These are phyloP conservation scores for Salix koriyanagi DNA, from an alignment of 345 rosid genomes.

Conservation along the genomic window DNA sequence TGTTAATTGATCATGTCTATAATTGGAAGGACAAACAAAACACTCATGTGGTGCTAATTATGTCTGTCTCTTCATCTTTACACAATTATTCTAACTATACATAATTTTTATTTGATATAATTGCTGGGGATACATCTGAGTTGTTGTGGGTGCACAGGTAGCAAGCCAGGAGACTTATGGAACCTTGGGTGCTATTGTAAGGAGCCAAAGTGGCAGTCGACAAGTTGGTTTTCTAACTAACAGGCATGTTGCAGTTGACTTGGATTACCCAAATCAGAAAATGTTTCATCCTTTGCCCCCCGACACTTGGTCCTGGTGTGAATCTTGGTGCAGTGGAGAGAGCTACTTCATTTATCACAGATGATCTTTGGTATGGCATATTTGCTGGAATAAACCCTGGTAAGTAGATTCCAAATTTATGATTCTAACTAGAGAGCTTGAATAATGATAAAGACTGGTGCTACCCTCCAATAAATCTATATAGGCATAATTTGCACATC, in stretches of 20 bases:
- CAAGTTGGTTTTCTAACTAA: conserved; percentile 97
- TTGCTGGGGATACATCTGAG: neutral
- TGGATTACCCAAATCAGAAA: conserved; percentile 92
- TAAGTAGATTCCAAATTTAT: conserved; percentile 24
- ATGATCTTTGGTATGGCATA: conserved; percentile 93
- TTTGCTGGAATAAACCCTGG: conserved; percentile 96
- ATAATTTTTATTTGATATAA: neutral
- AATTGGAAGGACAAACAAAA: neutral
- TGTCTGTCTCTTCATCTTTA: neutral
- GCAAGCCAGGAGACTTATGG: conserved; percentile 95
- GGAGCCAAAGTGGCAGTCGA: conserved; percentile 75
- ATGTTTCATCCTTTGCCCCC: conserved; percentile 99
- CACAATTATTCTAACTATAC: neutral
- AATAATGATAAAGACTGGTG: too few relatives aligned
- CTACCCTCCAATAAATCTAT: too few relatives aligned
- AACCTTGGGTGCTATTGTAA: conserved; percentile 91
- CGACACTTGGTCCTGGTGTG: conserved; percentile 93
- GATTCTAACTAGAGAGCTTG: too few relatives aligned
- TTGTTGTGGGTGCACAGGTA: conserved; percentile 42
- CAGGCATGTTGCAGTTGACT: conserved; percentile 90
- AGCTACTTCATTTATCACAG: conserved; percentile 93
- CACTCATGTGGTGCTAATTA: neutral
- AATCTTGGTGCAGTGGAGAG: conserved; percentile 98
- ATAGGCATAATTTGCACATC: too few relatives aligned
- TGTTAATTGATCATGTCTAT: neutral